Percentiles rank a stretch among this genome's conserved stretches.
These are phyloP conservation scores for Sugiyamaella japonica DNA, from an alignment of 1,139 yeast species.

Conservation along the genomic window DNA sequence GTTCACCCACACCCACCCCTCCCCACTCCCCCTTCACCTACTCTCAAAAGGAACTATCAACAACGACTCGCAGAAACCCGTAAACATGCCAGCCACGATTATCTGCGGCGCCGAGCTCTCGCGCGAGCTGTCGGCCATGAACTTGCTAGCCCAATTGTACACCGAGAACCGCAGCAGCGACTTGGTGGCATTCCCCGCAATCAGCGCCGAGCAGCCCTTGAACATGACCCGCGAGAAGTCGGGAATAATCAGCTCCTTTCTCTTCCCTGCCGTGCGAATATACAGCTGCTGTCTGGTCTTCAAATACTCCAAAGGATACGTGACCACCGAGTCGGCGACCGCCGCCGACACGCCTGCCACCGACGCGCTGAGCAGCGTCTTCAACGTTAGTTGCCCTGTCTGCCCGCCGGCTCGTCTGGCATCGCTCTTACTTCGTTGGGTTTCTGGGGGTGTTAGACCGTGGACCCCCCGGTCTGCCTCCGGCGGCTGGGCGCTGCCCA, in stretches of 20 bases:
- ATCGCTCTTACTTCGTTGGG: slow-evolving; percentile 7
- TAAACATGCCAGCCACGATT: slow-evolving; percentile 76
- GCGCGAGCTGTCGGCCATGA: slow-evolving; percentile 54
- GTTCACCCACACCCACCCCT: no score
- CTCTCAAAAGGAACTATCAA: slow-evolving; percentile 89
- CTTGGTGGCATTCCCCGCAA: slow-evolving; percentile 73
- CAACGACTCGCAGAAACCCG: slow-evolving; percentile 70
- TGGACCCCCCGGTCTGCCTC: background rate
- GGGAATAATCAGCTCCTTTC: slow-evolving; percentile 43
- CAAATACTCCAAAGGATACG: slow-evolving; percentile 83
- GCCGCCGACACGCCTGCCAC: slow-evolving; percentile 78
- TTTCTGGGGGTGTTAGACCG: slow-evolving; percentile 9
- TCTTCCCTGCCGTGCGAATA: slow-evolving; percentile 35
- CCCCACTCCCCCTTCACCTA: no score
- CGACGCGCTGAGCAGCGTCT: slow-evolving; percentile 54
- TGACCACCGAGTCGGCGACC: slow-evolving; percentile 63
- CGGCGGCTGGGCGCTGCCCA: slow-evolving; percentile 2
- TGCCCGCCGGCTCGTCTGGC: no score
- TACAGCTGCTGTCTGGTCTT: slow-evolving; percentile 72
- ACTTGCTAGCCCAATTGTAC: slow-evolving; percentile 73
- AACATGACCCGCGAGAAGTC: slow-evolving; percentile 52
- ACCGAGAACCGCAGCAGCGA: slow-evolving; percentile 70
- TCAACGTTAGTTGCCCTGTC: background rate
- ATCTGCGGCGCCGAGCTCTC: slow-evolving; percentile 41
- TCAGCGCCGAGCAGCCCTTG: slow-evolving; percentile 76